A percentile compares a stretch with the other conserved stretches of the same genome.
Conservation (phyloP, 129 eudicot species). For the Glebionis coronaria region DNA sequence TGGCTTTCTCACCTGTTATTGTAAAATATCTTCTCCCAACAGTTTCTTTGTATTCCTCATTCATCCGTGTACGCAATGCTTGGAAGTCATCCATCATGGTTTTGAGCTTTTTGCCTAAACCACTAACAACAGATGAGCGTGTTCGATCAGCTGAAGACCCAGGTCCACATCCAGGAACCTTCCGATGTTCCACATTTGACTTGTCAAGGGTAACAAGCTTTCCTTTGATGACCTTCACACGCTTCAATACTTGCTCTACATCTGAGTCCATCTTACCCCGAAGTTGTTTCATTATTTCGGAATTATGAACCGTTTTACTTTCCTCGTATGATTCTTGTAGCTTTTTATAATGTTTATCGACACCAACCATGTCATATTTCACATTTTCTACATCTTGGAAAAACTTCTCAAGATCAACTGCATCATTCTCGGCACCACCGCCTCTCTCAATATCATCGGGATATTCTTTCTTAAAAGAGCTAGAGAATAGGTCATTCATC, state of each 20-base stretch:
- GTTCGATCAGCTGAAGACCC: constrained; percentile 88
- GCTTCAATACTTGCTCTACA: constrained; percentile 68
- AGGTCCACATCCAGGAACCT: constrained; percentile 70
- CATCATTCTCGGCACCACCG: constrained; percentile 26
- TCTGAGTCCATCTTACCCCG: constrained; percentile 75
- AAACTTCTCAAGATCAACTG: constrained; percentile 61
- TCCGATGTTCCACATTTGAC: constrained; percentile 61
- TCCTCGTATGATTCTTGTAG: constrained; percentile 80
- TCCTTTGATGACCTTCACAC: constrained; percentile 64
- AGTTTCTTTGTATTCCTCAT: constrained; percentile 75
- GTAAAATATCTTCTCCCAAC: constrained; percentile 82
- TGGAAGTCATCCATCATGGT: constrained; percentile 90
- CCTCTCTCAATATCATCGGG: constrained; percentile 61
- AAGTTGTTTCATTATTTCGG: constrained; percentile 65
- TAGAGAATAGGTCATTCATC: constrained; percentile 86
- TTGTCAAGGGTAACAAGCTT: constrained; percentile 83
- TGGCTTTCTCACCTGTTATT: constrained; percentile 77
- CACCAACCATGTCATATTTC: constrained; percentile 66
- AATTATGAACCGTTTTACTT: constrained; percentile 72
- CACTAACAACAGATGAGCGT: constrained; percentile 73
- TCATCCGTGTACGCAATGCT: constrained; percentile 52
- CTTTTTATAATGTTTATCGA: constrained; percentile 53
- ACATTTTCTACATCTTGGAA: constrained; percentile 75
- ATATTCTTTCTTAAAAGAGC: constrained; percentile 47
- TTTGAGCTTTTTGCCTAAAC: constrained; percentile 85